These are phyloP conservation scores for Aspergillus sp. DNA, from an alignment of 2,329 filamentous ascomycete genomes.

Conservation along the genomic window DNA sequence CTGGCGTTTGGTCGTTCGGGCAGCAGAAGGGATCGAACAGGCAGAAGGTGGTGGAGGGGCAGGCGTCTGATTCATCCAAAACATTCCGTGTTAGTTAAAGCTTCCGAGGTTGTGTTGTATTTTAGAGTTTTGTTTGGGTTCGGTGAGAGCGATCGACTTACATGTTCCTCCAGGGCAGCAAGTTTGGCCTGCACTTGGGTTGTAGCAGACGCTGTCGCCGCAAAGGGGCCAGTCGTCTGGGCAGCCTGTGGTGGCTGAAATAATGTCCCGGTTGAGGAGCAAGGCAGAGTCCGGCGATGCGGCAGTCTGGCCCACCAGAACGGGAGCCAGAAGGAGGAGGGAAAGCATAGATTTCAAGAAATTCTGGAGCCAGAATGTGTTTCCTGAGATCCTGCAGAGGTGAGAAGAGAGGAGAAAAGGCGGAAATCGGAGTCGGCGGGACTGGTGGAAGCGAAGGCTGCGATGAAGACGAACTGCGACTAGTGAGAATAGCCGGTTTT, in stretches of 20 bases:
- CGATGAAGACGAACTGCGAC: background rate
- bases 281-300: background rate
- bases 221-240: slow-evolving; percentile 14
- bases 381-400: background rate
- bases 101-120: no score
- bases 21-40: slow-evolving; percentile 6
- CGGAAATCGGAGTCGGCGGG: background rate
- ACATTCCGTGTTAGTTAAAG: background rate
- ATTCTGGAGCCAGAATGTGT: background rate
- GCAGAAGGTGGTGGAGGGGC: slow-evolving; percentile 10
- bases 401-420: slow-evolving; percentile 1
- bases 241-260: slow-evolving; percentile 12
- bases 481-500: slow-evolving; percentile 1
- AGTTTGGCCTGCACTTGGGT: slow-evolving; percentile 10
- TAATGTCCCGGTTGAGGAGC: slow-evolving; percentile 12
- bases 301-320: slow-evolving; percentile 12
- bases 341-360: slow-evolving; percentile 8
- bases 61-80: slow-evolving; percentile 2
- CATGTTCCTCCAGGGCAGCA: slow-evolving; percentile 17
- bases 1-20: background rate
- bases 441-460: background rate
- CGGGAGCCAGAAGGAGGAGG: slow-evolving; percentile 6
- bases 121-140: background rate
- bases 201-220: slow-evolving; percentile 18
- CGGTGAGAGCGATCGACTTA: background rate